phyloP scores from a whole-genome alignment of 2,329 filamentous ascomycete genomes.

The Pestalotiopsis fici region DNA sequence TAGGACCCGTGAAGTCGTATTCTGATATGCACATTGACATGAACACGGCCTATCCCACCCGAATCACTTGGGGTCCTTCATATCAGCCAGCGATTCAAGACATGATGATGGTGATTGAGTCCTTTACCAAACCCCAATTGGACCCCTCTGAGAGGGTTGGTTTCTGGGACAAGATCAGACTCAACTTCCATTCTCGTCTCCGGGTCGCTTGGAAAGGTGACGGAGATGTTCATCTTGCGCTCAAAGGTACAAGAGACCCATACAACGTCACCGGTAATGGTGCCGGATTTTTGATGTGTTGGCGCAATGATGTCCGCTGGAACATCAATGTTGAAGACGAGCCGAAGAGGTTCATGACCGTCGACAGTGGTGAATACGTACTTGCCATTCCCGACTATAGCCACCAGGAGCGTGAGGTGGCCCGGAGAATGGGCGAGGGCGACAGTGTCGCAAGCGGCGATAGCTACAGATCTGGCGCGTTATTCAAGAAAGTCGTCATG shows the following conservation, averaged over 20 bases:
- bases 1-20: conserved; percentile 94
- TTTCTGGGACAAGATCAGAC: conserved; percentile 97
- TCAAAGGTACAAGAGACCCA: conserved; percentile 91
- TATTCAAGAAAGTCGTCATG: conserved; percentile 98
- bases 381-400: conserved; percentile 93
- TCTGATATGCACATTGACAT: conserved; percentile 91
- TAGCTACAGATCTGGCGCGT: conserved; percentile 70
- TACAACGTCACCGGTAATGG: conserved; percentile 92
- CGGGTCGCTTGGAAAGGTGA: conserved; percentile 91
- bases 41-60: conserved; percentile 87
- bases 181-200: conserved; percentile 91
- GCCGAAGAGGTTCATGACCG: conserved; percentile 90
- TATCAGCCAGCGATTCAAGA: conserved; percentile 98
- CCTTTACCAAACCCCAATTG: conserved; percentile 92
- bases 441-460: conserved; percentile 64
- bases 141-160: conserved; percentile 92
- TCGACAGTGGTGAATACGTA: conserved; percentile 93
- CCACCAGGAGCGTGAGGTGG: conserved; percentile 74
- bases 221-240: conserved; percentile 88
- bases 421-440: conserved; percentile 49
- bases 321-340: conserved; percentile 83
- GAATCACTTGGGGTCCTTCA: conserved; percentile 95
- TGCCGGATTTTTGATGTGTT: conserved; percentile 97
- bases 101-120: conserved; percentile 99
- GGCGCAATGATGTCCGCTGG: conserved; percentile 91